Evolutionary conservation across 192 early-diverging fungal species (phyloP), one percentile per base, ranked within the genome.

Genomic region (Coemansia furcata): DNA sequence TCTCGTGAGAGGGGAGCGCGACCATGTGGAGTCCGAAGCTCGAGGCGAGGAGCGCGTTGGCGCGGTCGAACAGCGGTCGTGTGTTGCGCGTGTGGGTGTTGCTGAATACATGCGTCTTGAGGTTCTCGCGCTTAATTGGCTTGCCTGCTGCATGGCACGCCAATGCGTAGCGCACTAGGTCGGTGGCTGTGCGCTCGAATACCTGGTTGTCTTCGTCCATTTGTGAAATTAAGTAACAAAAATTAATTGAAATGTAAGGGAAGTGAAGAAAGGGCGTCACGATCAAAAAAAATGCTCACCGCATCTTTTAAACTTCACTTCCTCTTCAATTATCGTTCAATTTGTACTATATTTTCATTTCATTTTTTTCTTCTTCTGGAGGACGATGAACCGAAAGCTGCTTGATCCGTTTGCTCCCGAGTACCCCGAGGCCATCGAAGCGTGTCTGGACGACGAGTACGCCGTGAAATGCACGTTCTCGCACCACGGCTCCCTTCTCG

Each of bases 341-440:
- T 36, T 57, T 39, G 21, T 58, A 36, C 39, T 40, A 36, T 39
- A 36, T 19, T 39, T 33, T 14, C 17, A 37, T 59, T 38, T 36
- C 19, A 42, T 69, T 62, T 37, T 30, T 43, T 47, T 50, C 4
- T 54, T 15, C 9, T 39, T 50, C 60, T 14, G 9, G 15, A 47
- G 11, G 26, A 54, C 38, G 32, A 87, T 87, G 86, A 87, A 87
- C 63, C 62, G 85, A 21, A 80, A 85, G 65, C 73, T 87, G 62
- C 82, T 87, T 14, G 91, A 91, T 70, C 92, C 92, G 47, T 93
- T 89, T 71, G 92, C 90, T 74, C 88, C 87, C 35, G 90, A 92
- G 81, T 91, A 90, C 57, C 93, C 93, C 14, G 88, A 92, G 69
- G 82, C 86, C 35, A 89, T 95, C 17, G 90, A 90, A 66, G 89